Conservation (phyloP, 805 yeast species). For the Metschnikowia gelsemii region DNA sequence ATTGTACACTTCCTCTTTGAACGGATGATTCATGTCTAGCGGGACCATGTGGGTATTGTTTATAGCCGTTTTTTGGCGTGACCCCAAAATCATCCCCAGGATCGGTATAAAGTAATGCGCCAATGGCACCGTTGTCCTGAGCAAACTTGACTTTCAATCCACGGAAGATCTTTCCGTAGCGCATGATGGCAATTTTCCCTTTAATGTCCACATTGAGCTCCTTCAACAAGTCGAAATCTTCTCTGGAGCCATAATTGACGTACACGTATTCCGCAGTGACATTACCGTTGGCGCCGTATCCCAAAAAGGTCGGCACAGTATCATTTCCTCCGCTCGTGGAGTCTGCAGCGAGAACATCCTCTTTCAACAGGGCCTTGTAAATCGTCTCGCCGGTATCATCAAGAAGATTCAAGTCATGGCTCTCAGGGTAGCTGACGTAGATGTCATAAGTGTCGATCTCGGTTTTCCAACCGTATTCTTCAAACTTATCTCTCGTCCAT, state of each 20-base stretch:
- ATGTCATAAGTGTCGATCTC: constrained; percentile 57
- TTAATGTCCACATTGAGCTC: constrained; percentile 42
- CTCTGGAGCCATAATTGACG: constrained; percentile 57
- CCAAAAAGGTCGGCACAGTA: constrained; percentile 59
- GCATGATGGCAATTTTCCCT: constrained; percentile 58
- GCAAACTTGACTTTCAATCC: constrained; percentile 64
- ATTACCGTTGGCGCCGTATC: constrained; percentile 64
- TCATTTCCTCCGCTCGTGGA: constrained; percentile 38
- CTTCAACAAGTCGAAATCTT: constrained; percentile 50
- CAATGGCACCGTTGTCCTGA: constrained; percentile 59
- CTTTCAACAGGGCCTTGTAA: constrained; percentile 51
- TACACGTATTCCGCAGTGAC: constrained; percentile 55
- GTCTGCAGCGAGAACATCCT: constrained; percentile 46
- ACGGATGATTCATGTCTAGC: constrained; percentile 63
- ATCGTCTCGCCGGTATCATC: constrained; percentile 33
- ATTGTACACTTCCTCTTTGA: constrained; percentile 61
- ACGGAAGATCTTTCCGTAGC: constrained; percentile 51
- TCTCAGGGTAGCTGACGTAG: constrained; percentile 52
- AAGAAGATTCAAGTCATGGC: constrained; percentile 44
- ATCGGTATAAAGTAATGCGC: constrained; percentile 63
- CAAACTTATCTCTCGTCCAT: constrained; percentile 58
- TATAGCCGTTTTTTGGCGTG: constrained; percentile 54
- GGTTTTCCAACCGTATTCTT: constrained; percentile 52
- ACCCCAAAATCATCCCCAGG: constrained; percentile 63
- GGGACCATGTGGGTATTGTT: constrained; percentile 61